phyloP scores from a whole-genome alignment of 805 yeast genomes.

The Blastobotrys chiropterorum region DNA sequence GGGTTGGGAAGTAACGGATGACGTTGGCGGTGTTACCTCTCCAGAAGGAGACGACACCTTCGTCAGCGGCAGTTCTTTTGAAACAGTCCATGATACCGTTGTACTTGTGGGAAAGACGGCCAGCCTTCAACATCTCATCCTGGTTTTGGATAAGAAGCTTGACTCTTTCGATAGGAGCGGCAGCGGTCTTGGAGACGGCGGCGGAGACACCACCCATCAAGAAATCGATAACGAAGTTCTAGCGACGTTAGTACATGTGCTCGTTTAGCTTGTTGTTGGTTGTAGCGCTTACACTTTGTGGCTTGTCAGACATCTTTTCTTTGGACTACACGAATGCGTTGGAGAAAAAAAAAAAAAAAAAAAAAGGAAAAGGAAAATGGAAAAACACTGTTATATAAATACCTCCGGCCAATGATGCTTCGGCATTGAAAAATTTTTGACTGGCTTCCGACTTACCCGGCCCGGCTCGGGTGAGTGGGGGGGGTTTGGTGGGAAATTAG shows the following conservation, averaged over 20 bases:
- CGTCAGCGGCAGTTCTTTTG: constrained; percentile 89
- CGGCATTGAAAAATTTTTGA: background rate
- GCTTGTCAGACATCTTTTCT: constrained; percentile 3
- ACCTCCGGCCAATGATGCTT: background rate
- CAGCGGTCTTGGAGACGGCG: constrained; percentile 96
- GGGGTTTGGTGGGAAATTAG: background rate
- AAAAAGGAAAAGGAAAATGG: background rate
- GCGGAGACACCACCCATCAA: constrained; percentile 97
- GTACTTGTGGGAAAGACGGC: constrained; percentile 82
- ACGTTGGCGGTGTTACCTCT: constrained; percentile 99
- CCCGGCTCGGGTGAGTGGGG: background rate
- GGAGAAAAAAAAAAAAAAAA: constrained; percentile 1
- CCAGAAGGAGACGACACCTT: constrained; percentile 93
- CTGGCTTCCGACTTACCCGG: constrained; percentile 1
- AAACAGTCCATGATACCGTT: constrained; percentile 90
- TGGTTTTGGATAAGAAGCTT: constrained; percentile 95
- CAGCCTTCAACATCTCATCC: constrained; percentile 97
- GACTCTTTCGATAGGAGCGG: constrained; percentile 97
- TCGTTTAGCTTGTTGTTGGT: background rate
- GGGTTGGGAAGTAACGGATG: constrained; percentile 98
- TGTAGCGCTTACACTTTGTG: background rate
- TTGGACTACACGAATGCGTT: background rate
- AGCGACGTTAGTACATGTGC: background rate
- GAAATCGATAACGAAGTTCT: constrained; percentile 30
- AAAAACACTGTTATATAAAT: background rate